Evolutionary conservation across 345 rosid genomes (phyloP).

Genomic region (Citrus sp.): DNA sequence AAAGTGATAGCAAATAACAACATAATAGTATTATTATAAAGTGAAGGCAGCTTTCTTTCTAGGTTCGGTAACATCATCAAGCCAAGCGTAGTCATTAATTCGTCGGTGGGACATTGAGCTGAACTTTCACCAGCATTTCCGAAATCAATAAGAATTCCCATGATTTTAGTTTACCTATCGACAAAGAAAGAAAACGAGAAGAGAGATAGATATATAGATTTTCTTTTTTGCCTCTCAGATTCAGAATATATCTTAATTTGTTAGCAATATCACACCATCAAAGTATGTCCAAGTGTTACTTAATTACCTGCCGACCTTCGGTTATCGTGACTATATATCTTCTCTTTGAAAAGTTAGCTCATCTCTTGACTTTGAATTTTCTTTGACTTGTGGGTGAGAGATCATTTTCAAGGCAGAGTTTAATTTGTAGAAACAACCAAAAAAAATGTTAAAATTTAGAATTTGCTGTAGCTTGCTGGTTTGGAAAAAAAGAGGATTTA

Average conservation of each 20-base stretch:
- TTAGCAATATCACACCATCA: neutral
- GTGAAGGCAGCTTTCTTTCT: too few species aligned
- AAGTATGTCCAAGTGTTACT: neutral
- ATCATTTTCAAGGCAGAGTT: neutral
- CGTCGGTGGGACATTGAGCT: neutral
- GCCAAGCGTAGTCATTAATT: too few species aligned
- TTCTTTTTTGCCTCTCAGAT: neutral
- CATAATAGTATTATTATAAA: too few species aligned
- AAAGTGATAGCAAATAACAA: too few species aligned
- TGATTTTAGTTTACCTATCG: neutral
- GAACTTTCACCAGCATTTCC: neutral
- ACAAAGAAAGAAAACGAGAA: neutral
- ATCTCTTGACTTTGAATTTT: neutral
- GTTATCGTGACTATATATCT: too few species aligned
- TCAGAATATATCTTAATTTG: neutral
- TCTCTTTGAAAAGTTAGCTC: neutral
- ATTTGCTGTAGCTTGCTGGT: too few species aligned
- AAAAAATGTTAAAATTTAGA: neutral
- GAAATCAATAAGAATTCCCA: neutral
- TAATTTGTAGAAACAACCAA: neutral
- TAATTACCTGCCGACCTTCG: slow-evolving; percentile 7
- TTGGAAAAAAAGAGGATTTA: too few species aligned
- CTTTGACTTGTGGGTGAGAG: neutral
- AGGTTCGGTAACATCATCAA: too few species aligned
- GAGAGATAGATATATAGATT: neutral